These are phyloP conservation scores for Podochytrium sp. DNA, from an alignment of 192 early-diverging fungal species.

Conservation along the genomic window DNA sequence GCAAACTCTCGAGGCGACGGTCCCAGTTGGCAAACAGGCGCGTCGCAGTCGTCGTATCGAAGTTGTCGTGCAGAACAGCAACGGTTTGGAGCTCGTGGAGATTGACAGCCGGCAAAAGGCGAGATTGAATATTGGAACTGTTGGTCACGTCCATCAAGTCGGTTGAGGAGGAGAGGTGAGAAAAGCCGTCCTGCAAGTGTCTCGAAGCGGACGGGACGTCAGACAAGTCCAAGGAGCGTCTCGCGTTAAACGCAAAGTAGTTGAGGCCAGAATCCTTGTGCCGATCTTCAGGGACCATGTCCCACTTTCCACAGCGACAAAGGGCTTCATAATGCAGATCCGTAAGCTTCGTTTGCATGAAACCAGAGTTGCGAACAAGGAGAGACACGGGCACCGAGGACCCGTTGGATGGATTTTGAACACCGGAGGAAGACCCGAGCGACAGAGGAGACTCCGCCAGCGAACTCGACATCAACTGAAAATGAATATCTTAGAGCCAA, in stretches of 20 bases:
- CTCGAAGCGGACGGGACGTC: conserved; percentile 7
- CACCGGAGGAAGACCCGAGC: too few relatives aligned
- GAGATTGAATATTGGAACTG: conserved; percentile 10
- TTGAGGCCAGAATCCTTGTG: conserved; percentile 1
- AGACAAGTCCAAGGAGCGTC: conserved; percentile 17
- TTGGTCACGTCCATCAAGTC: background rate
- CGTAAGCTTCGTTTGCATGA: background rate
- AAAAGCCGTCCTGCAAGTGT: background rate
- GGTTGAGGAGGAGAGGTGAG: background rate
- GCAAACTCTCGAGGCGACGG: conserved; percentile 3
- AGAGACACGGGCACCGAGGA: too few relatives aligned
- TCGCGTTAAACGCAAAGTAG: conserved; percentile 5
- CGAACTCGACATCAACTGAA: conserved; percentile 31
- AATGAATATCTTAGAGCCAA: too few relatives aligned
- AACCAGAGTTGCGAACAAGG: too few relatives aligned
- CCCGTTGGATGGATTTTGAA: too few relatives aligned
- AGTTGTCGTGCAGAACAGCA: background rate
- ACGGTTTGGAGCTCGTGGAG: conserved; percentile 27
- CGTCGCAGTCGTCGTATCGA: background rate
- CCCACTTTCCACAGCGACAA: conserved; percentile 42
- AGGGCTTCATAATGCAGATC: conserved; percentile 39
- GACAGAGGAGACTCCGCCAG: too few relatives aligned
- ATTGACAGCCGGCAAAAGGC: conserved; percentile 25
- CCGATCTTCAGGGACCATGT: background rate
- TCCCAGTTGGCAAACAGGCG: conserved; percentile 33